These are phyloP conservation scores for Stephania yunnanensis DNA, from an alignment of 164 flowering plant genomes.

Conservation along the genomic window DNA sequence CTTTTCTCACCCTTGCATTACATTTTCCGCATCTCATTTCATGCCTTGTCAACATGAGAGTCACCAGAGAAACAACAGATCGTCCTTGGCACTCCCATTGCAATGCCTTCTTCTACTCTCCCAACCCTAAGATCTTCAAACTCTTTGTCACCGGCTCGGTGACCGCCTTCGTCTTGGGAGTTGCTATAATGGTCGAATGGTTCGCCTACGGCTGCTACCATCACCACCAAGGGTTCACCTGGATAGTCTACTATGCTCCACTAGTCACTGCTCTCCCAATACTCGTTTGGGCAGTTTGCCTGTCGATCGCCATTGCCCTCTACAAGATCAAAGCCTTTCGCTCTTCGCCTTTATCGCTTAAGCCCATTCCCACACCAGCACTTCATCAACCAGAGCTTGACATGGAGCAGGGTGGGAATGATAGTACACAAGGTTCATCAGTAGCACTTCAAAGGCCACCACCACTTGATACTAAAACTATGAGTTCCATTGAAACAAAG, in stretches of 20 bases:
- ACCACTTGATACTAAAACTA: not conserved
- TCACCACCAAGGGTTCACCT: not conserved
- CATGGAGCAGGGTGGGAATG: not conserved
- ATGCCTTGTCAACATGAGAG: not conserved
- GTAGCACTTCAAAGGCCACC: not conserved
- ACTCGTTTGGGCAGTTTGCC: not conserved
- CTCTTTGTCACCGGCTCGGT: conserved; percentile 1
- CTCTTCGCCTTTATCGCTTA: not conserved
- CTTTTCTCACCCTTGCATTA: not conserved
- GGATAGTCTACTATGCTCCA: not conserved
- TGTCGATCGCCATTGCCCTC: not conserved
- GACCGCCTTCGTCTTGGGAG: not conserved
- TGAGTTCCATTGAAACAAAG: not conserved
- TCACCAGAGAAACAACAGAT: not conserved
- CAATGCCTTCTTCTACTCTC: not conserved
- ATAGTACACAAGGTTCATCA: not conserved
- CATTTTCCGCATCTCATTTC: not conserved
- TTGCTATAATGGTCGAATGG: conserved; percentile 3
- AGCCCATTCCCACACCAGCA: not conserved
- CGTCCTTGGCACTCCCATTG: not conserved
- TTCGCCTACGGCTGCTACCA: not conserved
- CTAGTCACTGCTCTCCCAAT: not conserved
- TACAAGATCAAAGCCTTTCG: not conserved
- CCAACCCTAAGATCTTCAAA: conserved; percentile 3
- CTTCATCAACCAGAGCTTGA: not conserved